Percentiles rank a stretch among this genome's conserved stretches.
Conservation (phyloP, 805 yeast genomes). For the Suhomyces emberorum region DNA sequence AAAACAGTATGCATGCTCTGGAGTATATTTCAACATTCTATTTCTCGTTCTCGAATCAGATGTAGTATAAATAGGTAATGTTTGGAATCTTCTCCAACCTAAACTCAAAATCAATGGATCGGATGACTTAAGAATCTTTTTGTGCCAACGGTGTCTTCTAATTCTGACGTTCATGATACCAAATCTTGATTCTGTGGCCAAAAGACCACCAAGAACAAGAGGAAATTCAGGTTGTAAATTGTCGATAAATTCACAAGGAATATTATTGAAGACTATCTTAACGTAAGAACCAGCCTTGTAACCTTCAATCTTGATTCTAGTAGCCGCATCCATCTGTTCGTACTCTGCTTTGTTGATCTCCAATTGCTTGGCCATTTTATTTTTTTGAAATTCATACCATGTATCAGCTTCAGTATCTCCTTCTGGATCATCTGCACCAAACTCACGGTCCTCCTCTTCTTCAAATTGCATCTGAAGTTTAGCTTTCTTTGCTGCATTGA, state of each 20-base stretch:
- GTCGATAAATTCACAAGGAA: constrained; percentile 89
- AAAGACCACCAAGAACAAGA: constrained; percentile 82
- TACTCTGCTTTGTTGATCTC: constrained; percentile 86
- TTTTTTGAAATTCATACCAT: constrained; percentile 97
- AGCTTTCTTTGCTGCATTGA: constrained; percentile 87
- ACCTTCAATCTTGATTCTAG: constrained; percentile 84
- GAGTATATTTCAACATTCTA: constrained; percentile 96
- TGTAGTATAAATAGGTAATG: constrained; percentile 92
- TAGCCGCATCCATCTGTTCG: constrained; percentile 68
- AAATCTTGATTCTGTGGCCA: constrained; percentile 87
- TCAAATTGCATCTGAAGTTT: constrained; percentile 86
- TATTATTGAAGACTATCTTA: constrained; percentile 71
- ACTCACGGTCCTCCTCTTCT: constrained; percentile 61
- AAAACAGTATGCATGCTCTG: constrained; percentile 95
- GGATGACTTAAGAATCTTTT: constrained; percentile 88
- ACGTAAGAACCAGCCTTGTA: constrained; percentile 92
- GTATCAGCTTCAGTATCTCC: constrained; percentile 76
- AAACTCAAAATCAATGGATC: constrained; percentile 91
- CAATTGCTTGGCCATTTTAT: constrained; percentile 92
- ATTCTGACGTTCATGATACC: constrained; percentile 91
- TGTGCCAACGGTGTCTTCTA: constrained; percentile 99
- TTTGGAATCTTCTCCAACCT: constrained; percentile 99
- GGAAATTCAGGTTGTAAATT: constrained; percentile 86
- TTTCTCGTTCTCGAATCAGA: constrained; percentile 97
- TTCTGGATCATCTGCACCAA: constrained; percentile 78